Evolutionary conservation across 495 filamentous ascomycete species (phyloP).

Genomic region (Annulohypoxylon stygium): DNA sequence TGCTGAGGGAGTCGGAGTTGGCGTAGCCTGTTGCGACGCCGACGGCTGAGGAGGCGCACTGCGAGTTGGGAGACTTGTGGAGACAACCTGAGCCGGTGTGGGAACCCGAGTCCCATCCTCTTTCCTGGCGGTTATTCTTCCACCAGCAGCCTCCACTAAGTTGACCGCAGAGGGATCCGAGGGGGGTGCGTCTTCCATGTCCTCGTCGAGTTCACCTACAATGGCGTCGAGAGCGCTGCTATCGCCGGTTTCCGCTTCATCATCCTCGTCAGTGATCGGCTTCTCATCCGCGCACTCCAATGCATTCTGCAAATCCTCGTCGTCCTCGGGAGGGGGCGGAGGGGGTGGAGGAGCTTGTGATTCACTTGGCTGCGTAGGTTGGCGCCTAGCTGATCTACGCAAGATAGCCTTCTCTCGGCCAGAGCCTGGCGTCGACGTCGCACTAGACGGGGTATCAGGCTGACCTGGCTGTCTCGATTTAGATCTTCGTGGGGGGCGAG

Average conservation of each 20-base stretch:
- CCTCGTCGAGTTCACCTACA: slow-evolving; percentile 90
- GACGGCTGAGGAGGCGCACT: slow-evolving; percentile 63
- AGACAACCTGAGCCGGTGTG: slow-evolving; percentile 78
- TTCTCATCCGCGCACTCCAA: slow-evolving; percentile 96
- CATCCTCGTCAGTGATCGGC: slow-evolving; percentile 82
- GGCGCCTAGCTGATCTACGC: slow-evolving; percentile 69
- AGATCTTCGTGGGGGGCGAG: slow-evolving; percentile 58
- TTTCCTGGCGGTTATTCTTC: slow-evolving; percentile 95
- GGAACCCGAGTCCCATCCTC: slow-evolving; percentile 93
- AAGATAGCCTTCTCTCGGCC: slow-evolving; percentile 64
- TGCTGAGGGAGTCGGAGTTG: slow-evolving; percentile 62
- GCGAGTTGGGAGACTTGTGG: slow-evolving; percentile 52
- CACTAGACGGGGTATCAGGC: slow-evolving; percentile 54
- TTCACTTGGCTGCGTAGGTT: slow-evolving; percentile 58
- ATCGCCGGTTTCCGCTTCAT: slow-evolving; percentile 71
- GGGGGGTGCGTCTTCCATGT: slow-evolving; percentile 76
- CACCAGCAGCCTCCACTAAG: slow-evolving; percentile 89
- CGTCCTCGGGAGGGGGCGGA: slow-evolving; percentile 66
- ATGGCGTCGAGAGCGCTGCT: slow-evolving; percentile 83
- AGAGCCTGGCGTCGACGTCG: slow-evolving; percentile 50
- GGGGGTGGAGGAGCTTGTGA: slow-evolving; percentile 61
- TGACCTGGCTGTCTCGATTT: slow-evolving; percentile 61
- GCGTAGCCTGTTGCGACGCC: slow-evolving; percentile 62
- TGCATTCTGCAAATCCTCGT: slow-evolving; percentile 70
- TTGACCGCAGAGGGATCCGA: slow-evolving; percentile 91